phyloP scores from a whole-genome alignment of 1,139 yeast genomes.

The Saccharomyces uvarum region DNA sequence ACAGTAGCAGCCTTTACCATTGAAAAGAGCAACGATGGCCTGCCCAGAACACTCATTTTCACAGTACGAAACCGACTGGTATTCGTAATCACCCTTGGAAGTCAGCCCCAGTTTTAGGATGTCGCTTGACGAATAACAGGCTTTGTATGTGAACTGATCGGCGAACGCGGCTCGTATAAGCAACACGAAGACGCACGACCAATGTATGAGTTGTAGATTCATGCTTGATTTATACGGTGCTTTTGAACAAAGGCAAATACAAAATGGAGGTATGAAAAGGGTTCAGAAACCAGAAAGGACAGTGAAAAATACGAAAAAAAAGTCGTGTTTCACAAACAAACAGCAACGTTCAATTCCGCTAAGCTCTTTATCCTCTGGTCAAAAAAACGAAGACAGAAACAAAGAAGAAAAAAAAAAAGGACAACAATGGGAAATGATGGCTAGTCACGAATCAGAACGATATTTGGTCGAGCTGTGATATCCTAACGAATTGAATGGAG shows the following conservation, averaged over 20 bases:
- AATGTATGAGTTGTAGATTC: background rate
- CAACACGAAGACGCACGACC: background rate
- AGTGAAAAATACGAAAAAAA: background rate
- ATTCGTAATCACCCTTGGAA: conserved; percentile 36
- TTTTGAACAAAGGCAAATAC: background rate
- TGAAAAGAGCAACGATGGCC: conserved; percentile 47
- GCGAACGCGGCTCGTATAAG: background rate
- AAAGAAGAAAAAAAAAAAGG: background rate
- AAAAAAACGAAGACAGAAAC: background rate
- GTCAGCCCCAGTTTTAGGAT: conserved; percentile 10
- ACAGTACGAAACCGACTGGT: conserved; percentile 48
- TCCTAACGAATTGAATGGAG: background rate
- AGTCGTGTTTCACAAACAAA: background rate
- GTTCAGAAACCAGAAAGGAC: background rate
- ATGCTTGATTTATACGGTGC: background rate
- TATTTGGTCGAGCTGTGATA: background rate
- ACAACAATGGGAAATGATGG: background rate
- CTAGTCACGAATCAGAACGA: background rate
- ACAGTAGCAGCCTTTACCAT: conserved; percentile 56
- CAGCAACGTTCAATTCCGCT: background rate
- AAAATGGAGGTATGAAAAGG: background rate
- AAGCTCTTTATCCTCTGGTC: background rate
- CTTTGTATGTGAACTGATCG: conserved; percentile 11
- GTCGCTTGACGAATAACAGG: conserved; percentile 18
- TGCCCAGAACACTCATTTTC: conserved; percentile 39